Base-by-base conservation (phyloP, 352 stramenopile species). In the Peronosclerospora sorghi region DNA sequence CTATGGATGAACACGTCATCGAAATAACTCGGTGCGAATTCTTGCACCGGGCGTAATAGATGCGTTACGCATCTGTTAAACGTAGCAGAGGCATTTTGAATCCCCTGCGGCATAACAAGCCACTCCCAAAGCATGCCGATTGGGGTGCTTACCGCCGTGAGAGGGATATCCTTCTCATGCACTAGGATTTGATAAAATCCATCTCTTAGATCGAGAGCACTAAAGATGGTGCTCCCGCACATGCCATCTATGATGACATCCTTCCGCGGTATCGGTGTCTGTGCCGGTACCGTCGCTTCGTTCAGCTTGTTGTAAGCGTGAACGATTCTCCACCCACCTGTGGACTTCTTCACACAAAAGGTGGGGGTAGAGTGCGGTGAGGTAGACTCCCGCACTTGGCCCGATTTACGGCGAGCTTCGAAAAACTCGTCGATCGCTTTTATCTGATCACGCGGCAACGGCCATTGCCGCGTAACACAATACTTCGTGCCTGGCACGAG, bases 401-500 rank as follows among this genome's bases (percentile, higher is more conserved):
- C 30, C n/a, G 30, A 8, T 6, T 26, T 19, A n/a, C 30, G 10
- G 19, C 5, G n/a, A 9, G 30, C 13, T 13, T 17, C n/a, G 19
- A 35, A 35, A 8, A 19, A 15, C 30, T 18, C 14, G 30, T 35
- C 8, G 30, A 34, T 34, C 4, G 30, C 30, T 9, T 9, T 17
- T 19, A 35, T n/a, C 19, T 35, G n/a, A 23, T 34, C 28, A 34
- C 28, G 28, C 9, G 28, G 28, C 28, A 34, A 14, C 13, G 28
- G 9, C 28, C 28, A 34, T 14, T 13, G 28, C 28, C 13, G 9
- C 28, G 13, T 34, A 9, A 34, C 28, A 34, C 28, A 34, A 8
- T 43, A 43, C 21, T 34, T 43, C 23, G 37, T 34, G 5, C 37
- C 37, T 7, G 21, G 37, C 24, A 34, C 24, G 37, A 43, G 37